Conservation (phyloP, 2,329 filamentous ascomycete species). For the Fusarium miscanthi region DNA sequence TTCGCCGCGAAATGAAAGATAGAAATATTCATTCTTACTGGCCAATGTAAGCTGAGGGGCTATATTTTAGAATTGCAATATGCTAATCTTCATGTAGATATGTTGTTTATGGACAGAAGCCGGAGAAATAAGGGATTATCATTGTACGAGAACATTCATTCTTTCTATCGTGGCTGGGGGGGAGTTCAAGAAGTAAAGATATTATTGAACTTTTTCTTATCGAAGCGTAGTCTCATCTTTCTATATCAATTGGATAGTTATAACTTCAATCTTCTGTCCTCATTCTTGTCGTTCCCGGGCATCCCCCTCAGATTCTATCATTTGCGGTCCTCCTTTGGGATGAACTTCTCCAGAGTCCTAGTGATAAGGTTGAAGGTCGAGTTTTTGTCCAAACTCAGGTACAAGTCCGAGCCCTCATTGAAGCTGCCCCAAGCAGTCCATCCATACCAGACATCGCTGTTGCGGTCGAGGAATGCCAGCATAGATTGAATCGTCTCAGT, state of each 20-base stretch:
- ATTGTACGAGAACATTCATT: rapidly evolving
- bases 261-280: neutral
- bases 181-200: rapidly evolving
- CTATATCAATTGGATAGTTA: no score
- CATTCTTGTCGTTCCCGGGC: rapidly evolving
- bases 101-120: slow-evolving; percentile 30
- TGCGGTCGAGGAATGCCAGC: neutral
- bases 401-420: neutral
- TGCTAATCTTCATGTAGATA: neutral
- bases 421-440: slow-evolving; percentile 2
- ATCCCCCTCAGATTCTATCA: neutral
- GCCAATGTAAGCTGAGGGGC: slow-evolving; percentile 38
- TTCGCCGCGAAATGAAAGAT: slow-evolving; percentile 44
- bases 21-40: slow-evolving; percentile 44
- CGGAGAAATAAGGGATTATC: neutral
- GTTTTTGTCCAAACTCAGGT: neutral
- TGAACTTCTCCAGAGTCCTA: neutral
- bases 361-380: neutral
- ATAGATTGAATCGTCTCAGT: neutral
- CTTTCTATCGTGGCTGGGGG: no score
- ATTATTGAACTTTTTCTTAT: rapidly evolving
- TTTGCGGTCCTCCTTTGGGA: rapidly evolving
- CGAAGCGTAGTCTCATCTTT: rapidly evolving
- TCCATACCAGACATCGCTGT: slow-evolving; percentile 3
- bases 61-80: rapidly evolving